These are phyloP conservation scores for Salix purpurea DNA, from an alignment of 345 rosid genomes.

Conservation along the genomic window DNA sequence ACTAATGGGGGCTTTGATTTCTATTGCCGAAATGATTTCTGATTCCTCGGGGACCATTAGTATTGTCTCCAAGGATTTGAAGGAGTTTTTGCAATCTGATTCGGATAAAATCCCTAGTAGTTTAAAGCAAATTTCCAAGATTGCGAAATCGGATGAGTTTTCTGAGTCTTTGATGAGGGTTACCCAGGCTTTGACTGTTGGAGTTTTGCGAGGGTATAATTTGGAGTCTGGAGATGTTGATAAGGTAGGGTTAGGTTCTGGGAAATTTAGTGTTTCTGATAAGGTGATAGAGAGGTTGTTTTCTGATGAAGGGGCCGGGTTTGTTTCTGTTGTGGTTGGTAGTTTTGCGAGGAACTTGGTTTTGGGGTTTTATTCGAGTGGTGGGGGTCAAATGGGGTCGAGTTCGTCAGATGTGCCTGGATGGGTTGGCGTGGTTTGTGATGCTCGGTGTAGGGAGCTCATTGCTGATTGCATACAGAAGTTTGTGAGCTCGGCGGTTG, in stretches of 20 bases:
- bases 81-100: constrained; percentile 61
- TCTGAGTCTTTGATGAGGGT: constrained; percentile 47
- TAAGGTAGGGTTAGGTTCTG: constrained; percentile 14
- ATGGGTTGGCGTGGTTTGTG: constrained; percentile 56
- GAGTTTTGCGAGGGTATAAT: constrained; percentile 55
- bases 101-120: constrained; percentile 80
- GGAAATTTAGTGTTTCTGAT: constrained; percentile 37
- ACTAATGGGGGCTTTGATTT: constrained; percentile 50
- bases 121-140: constrained; percentile 77
- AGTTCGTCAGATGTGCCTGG: constrained; percentile 32
- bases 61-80: constrained; percentile 66
- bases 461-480: constrained; percentile 73
- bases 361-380: constrained; percentile 59
- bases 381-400: constrained; percentile 19
- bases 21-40: constrained; percentile 63
- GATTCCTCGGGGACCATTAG: constrained; percentile 64
- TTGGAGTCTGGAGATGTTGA: constrained; percentile 19
- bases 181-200: constrained; percentile 63
- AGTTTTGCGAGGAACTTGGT: constrained; percentile 92
- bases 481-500: constrained; percentile 73
- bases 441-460: constrained; percentile 61
- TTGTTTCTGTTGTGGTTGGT: constrained; percentile 76
- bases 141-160: constrained; percentile 61
- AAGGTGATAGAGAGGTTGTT: constrained; percentile 67
- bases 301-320: constrained; percentile 70